Percentiles rank a stretch among this genome's conserved stretches.
Evolutionary conservation across 352 stramenopile genomes (phyloP).

Genomic region (Phytophthora tentaculata): DNA sequence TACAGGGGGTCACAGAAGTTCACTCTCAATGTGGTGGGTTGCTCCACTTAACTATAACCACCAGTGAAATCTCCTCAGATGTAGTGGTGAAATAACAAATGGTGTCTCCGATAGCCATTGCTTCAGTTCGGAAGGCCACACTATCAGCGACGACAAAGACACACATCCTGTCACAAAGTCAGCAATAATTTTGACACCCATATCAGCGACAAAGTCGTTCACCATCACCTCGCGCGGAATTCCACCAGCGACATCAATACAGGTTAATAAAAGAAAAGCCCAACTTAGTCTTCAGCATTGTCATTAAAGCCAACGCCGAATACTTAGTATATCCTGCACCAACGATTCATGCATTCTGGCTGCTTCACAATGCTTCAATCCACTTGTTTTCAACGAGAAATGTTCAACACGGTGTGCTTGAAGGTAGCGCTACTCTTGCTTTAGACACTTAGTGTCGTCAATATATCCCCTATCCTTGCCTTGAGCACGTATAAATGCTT

Average conservation of each 20-base stretch:
- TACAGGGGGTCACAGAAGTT: background rate
- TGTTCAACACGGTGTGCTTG: background rate
- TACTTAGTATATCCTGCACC: background rate
- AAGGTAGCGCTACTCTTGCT: background rate
- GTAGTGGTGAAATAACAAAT: background rate
- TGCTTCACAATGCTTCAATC: background rate
- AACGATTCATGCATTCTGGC: background rate
- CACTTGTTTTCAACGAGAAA: background rate
- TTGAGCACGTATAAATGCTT: background rate
- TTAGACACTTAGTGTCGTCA: background rate
- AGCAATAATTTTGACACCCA: background rate
- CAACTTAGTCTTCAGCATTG: background rate
- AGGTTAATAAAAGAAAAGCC: background rate
- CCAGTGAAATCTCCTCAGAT: background rate
- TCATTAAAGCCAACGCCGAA: background rate
- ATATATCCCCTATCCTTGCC: background rate
- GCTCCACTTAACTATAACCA: background rate
- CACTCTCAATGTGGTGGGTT: background rate
- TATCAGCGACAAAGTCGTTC: background rate
- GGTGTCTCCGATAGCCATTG: constrained; percentile 1
- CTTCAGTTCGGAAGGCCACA: background rate
- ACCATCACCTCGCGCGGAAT: background rate
- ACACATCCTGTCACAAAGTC: background rate
- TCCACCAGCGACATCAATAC: background rate
- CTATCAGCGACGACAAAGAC: background rate